Percentiles rank a stretch among this genome's conserved stretches.
Conservation (phyloP, 768 basidiomycete genomes). For the Phlegmacium glaucopus region DNA sequence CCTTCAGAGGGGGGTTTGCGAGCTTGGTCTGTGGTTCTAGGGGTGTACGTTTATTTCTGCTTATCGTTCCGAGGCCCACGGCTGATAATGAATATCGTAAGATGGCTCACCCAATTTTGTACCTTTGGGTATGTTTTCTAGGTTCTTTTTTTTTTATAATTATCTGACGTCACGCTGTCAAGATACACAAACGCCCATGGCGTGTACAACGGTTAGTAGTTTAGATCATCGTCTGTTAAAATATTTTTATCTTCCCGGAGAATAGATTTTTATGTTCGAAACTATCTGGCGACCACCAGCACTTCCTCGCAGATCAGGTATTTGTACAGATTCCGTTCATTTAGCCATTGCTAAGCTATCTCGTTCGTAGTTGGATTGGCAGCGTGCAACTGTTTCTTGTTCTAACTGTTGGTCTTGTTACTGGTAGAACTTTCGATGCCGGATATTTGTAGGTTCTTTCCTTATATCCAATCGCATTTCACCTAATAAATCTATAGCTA, state of each 20-base stretch:
- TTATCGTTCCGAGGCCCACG: neutral
- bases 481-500: constrained; percentile 27
- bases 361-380: constrained; percentile 21
- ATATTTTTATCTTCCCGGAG: constrained; percentile 4
- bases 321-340: too few relatives aligned
- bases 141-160: neutral
- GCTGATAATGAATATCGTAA: constrained; percentile 10
- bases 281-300: constrained; percentile 20
- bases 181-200: constrained; percentile 30
- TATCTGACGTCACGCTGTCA: neutral
- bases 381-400: constrained; percentile 22
- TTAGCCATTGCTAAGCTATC: too few relatives aligned
- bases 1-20: constrained; percentile 38
- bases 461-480: neutral
- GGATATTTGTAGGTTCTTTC: constrained; percentile 21
- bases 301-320: constrained; percentile 27
- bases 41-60: constrained; percentile 31
- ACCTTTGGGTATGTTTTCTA: constrained; percentile 37
- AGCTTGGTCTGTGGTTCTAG: constrained; percentile 41
- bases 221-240: constrained; percentile 24
- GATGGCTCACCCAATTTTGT: constrained; percentile 38
- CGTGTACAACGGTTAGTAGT: constrained; percentile 29
- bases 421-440: constrained; percentile 24
- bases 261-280: constrained; percentile 28
- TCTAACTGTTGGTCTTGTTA: constrained; percentile 19